Base-by-base conservation (phyloP, 208 protist genomes). In the Wallacemonas collosoma region DNA sequence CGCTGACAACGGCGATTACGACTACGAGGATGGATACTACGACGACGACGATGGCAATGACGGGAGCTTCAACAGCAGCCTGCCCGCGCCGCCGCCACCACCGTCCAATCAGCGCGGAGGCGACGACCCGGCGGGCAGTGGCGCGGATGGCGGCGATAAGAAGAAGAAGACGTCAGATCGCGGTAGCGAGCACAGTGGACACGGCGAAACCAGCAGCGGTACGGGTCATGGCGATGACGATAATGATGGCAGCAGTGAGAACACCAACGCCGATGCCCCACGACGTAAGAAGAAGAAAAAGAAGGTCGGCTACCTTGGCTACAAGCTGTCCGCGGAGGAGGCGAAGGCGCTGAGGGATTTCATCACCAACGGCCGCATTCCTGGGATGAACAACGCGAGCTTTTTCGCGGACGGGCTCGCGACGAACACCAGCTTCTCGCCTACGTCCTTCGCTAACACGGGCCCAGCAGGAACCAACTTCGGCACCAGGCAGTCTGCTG, bases 261-360 rank as follows among this genome's bases (percentile, higher is more conserved):
- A 4, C 56, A 64, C 65, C 45, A 36, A 39, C 43, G 17, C 66
- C 50, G 65, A 62, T 51, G 68, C 72, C 43, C 26, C 60, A 71
- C 47, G 72, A 63, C 15, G 26, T 2, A 60, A 61, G 61, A 54
- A 73, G 64, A 77, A 71, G 58, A 85, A 89, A 48, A 90, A 90
- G 75, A 88, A 82, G 75, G 75, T 76, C 57, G 91, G 91, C 15
- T 96, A 94, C 80, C 58, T 96, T 12, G 79, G 82, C 75, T 96
- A 96, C 77, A 85, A 93, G 43, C 75, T 94, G 45, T 93, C 91
- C 39, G 61, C 77, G 35, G 86, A 93, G 58, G 91, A 96, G 70
- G 78, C 82, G 64, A 77, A 83, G 8, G 85, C 83, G 54, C 76
- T 96, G 48, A 83, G 79, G 14, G 80, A 82, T 64, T 86, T 90